Conservation (phyloP, 768 basidiomycete genomes). For the Suillus alpinus region DNA sequence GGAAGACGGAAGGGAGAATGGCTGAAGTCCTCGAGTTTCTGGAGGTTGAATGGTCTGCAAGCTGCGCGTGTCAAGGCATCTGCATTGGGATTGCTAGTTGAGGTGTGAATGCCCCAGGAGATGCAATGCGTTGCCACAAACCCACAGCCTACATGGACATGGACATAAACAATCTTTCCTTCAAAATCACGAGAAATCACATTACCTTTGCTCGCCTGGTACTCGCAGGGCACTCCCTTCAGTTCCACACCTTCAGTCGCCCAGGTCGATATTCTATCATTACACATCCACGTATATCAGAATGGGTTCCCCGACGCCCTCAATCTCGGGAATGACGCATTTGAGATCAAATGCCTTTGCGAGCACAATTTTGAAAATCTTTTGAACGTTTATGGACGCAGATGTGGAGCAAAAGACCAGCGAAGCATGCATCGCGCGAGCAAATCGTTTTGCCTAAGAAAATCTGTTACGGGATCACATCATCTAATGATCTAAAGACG, state of each 20-base stretch:
- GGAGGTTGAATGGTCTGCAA: neutral
- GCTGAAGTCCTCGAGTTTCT: neutral
- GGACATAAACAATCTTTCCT: neutral
- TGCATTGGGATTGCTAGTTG: conserved; percentile 7
- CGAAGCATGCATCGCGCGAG: conserved; percentile 99
- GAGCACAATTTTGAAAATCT: conserved; percentile 97
- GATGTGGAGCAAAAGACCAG: conserved; percentile 99
- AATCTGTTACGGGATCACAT: conserved; percentile 9
- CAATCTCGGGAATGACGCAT: conserved; percentile 97
- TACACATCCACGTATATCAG: conserved; percentile 83
- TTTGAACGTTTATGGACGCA: conserved; percentile 99
- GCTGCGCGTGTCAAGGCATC: neutral
- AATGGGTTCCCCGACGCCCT: conserved; percentile 93
- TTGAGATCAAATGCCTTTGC: conserved; percentile 98
- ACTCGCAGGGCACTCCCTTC: neutral
- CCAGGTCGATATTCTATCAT: conserved; percentile 21
- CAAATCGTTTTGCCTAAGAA: conserved; percentile 89
- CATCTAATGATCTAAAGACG: conserved; percentile 16
- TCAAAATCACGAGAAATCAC: neutral
- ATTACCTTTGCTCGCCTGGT: neutral
- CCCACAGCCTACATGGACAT: neutral
- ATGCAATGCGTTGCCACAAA: conserved; percentile 1
- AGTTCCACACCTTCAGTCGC: neutral
- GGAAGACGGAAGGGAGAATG: neutral
- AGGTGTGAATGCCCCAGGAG: conserved; percentile 14